phyloP scores from a whole-genome alignment of 352 stramenopile species.

The Phytophthora podocarpi region DNA sequence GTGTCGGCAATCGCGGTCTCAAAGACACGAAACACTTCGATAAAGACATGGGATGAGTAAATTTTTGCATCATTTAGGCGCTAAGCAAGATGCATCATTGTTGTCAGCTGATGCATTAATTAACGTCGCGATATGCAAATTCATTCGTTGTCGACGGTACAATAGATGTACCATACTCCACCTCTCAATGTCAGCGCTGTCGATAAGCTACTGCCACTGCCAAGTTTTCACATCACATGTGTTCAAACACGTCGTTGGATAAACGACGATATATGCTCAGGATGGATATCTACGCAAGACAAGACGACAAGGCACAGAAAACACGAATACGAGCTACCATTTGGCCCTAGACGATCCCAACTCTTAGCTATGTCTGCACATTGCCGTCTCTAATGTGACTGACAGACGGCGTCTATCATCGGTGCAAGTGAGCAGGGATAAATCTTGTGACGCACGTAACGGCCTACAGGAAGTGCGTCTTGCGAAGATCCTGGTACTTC shows the following conservation, averaged over 20 bases:
- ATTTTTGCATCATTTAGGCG: no score
- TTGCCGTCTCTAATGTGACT: conserved; percentile 32
- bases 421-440: conserved; percentile 14
- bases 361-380: conserved; percentile 22
- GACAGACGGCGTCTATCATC: conserved; percentile 27
- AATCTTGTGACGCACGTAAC: conserved; percentile 3
- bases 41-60: no score
- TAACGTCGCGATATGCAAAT: no score
- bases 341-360: conserved; percentile 26
- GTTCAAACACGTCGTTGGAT: no score
- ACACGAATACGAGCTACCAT: conserved; percentile 35
- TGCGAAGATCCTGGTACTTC: conserved; percentile 89
- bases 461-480: conserved; percentile 85
- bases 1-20: no score
- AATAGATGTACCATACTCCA: conserved; percentile 31
- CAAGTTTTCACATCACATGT: no score
- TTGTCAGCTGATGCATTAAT: no score
- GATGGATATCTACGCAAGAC: not conserved
- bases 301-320: conserved; percentile 9
- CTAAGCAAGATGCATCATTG: no score
- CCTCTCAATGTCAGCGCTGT: not conserved
- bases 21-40: no score
- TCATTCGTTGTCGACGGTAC: no score
- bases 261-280: no score
- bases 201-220: no score